A percentile compares a stretch with the other conserved stretches of the same genome.
Evolutionary conservation across 805 yeast species (phyloP).

Genomic region (Nakazawaea populi): DNA sequence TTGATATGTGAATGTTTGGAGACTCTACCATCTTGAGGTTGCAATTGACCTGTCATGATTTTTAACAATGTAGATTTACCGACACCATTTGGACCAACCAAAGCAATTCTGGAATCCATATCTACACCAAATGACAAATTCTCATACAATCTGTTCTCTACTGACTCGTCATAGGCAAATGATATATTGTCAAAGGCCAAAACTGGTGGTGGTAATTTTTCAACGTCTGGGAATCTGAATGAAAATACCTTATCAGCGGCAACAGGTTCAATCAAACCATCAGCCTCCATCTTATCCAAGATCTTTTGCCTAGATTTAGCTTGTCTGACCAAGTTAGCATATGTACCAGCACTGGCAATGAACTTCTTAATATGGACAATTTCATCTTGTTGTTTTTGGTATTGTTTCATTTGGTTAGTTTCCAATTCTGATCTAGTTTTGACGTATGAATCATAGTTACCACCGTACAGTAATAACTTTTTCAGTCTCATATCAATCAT

Average conservation of each 20-base stretch:
- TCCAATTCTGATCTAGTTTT: slow-evolving; percentile 93
- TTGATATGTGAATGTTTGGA: slow-evolving; percentile 96
- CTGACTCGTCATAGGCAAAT: slow-evolving; percentile 79
- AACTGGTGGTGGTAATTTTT: slow-evolving; percentile 98
- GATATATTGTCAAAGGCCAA: slow-evolving; percentile 93
- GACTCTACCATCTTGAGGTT: slow-evolving; percentile 90
- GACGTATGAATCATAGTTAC: slow-evolving; percentile 95
- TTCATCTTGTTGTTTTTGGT: slow-evolving; percentile 97
- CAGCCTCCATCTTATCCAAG: slow-evolving; percentile 99
- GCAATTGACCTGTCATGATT: slow-evolving; percentile 91
- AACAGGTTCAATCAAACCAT: slow-evolving; percentile 91
- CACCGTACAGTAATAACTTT: slow-evolving; percentile 76
- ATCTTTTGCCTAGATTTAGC: slow-evolving; percentile 99
- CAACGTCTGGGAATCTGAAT: slow-evolving; percentile 91
- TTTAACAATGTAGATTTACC: slow-evolving; percentile 96
- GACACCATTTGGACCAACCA: slow-evolving; percentile 98
- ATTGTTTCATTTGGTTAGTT: slow-evolving; percentile 97
- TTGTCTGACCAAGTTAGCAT: slow-evolving; percentile 96
- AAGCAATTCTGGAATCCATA: slow-evolving; percentile 97
- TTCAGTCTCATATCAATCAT: slow-evolving; percentile 96
- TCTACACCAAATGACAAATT: slow-evolving; percentile 95
- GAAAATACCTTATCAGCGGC: slow-evolving; percentile 90
- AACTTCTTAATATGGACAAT: slow-evolving; percentile 96
- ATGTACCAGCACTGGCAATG: slow-evolving; percentile 99
- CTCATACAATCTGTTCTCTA: slow-evolving; percentile 85